These are phyloP conservation scores for Saccharomyces pastorianus DNA, from an alignment of 1,139 yeast species.

Conservation along the genomic window DNA sequence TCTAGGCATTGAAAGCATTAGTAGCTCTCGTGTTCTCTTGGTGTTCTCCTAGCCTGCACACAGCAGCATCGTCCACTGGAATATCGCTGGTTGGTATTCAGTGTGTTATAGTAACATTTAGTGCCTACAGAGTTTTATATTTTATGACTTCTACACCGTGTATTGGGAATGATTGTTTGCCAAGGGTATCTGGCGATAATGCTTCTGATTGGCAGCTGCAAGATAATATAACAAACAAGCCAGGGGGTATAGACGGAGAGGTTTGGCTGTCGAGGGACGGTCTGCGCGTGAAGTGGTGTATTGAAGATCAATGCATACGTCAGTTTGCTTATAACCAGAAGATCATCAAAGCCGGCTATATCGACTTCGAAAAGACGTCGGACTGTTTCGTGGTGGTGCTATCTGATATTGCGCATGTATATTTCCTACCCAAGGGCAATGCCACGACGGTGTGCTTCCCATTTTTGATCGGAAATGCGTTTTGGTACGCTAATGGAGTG, in stretches of 20 bases:
- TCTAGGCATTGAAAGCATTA: neutral
- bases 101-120: neutral
- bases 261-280: constrained; percentile 22
- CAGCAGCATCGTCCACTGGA: neutral
- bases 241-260: constrained; percentile 11
- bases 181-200: neutral
- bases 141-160: neutral
- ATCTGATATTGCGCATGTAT: constrained; percentile 24
- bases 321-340: constrained; percentile 16
- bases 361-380: constrained; percentile 21
- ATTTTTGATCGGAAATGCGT: constrained; percentile 24
- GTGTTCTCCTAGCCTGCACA: neutral
- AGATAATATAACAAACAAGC: neutral
- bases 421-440: constrained; percentile 21
- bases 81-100: neutral
- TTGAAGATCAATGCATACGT: constrained; percentile 19
- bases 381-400: constrained; percentile 25
- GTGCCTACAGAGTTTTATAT: neutral
- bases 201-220: neutral
- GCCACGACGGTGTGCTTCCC: constrained; percentile 25
- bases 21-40: neutral
- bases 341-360: constrained; percentile 26
- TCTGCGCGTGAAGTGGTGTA: constrained; percentile 22
- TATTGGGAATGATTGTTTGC: neutral
- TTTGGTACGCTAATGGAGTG: constrained; percentile 28